Evolutionary conservation across 176 grass and related monocot species (phyloP).

Genomic region (Triticum monococcum): DNA sequence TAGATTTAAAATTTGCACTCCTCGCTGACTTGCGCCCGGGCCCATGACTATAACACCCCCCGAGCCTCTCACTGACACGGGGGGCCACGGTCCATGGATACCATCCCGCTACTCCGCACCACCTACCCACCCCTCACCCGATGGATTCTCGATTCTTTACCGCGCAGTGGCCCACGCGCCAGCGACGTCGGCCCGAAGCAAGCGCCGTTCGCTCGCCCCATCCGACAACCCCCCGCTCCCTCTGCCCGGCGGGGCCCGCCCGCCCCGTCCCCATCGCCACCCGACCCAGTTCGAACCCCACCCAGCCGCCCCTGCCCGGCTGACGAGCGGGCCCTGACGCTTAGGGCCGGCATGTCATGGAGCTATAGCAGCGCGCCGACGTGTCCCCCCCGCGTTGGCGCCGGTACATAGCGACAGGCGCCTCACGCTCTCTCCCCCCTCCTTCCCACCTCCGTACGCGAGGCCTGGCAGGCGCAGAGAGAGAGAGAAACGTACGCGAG

Average conservation of each 20-base stretch:
- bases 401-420: conserved; percentile 5
- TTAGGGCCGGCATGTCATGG: not conserved
- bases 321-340: accelerated
- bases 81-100: not conserved
- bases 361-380: not conserved
- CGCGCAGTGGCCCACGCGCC: not conserved
- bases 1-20: too few relatives aligned
- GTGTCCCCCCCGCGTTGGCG: not conserved
- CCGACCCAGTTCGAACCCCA: not conserved
- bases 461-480: not conserved
- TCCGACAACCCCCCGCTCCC: conserved; percentile 1
- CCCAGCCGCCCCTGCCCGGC: accelerated
- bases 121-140: not conserved
- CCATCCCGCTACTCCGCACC: not conserved
- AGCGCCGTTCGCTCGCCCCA: conserved; percentile 10
- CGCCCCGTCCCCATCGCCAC: not conserved
- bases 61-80: too few relatives aligned
- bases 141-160: not conserved
- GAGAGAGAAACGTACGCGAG: conserved; percentile 29
- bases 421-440: not conserved
- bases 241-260: not conserved
- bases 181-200: not conserved
- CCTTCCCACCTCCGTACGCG: not conserved
- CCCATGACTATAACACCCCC: too few relatives aligned
- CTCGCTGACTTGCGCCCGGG: too few relatives aligned